These are phyloP conservation scores for Peterozyma xylosa DNA, from an alignment of 805 yeast species.

Conservation along the genomic window DNA sequence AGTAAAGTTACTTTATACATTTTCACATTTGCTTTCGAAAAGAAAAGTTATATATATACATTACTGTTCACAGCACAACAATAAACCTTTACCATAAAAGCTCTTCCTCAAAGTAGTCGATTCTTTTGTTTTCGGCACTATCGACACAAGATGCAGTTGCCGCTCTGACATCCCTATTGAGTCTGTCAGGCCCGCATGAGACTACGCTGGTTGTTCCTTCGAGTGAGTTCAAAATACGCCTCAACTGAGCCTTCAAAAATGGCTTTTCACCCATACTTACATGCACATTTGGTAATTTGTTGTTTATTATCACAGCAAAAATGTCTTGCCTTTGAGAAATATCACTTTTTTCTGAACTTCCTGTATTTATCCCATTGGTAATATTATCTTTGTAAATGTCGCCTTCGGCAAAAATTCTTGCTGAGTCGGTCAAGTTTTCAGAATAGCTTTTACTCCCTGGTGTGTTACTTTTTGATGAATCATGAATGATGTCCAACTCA, in stretches of 20 bases:
- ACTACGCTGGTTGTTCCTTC: slow-evolving; percentile 23
- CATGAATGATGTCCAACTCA: too few relatives aligned
- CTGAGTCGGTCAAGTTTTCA: too few relatives aligned
- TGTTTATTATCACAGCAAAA: slow-evolving; percentile 12
- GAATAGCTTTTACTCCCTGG: too few relatives aligned
- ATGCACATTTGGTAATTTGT: slow-evolving; percentile 13
- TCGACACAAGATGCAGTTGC: slow-evolving; percentile 22
- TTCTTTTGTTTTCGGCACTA: slow-evolving; percentile 12
- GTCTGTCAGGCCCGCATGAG: slow-evolving; percentile 27
- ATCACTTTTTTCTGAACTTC: not conserved
- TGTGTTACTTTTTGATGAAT: too few relatives aligned
- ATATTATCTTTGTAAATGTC: too few relatives aligned
- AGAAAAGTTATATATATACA: too few relatives aligned
- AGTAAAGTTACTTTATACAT: too few relatives aligned
- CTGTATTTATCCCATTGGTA: not conserved
- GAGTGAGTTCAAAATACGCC: slow-evolving; percentile 11
- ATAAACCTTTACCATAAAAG: slow-evolving; percentile 21
- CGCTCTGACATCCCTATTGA: slow-evolving; percentile 25
- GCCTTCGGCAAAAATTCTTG: too few relatives aligned
- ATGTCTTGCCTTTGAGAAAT: slow-evolving; percentile 2
- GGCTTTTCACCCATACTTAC: slow-evolving; percentile 18
- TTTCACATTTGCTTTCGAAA: too few relatives aligned
- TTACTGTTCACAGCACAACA: too few relatives aligned
- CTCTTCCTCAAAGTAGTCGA: slow-evolving; percentile 30
- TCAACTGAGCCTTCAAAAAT: slow-evolving; percentile 14